Conservation (phyloP, 2,329 filamentous ascomycete species). For the Tympanopsis confertula region DNA sequence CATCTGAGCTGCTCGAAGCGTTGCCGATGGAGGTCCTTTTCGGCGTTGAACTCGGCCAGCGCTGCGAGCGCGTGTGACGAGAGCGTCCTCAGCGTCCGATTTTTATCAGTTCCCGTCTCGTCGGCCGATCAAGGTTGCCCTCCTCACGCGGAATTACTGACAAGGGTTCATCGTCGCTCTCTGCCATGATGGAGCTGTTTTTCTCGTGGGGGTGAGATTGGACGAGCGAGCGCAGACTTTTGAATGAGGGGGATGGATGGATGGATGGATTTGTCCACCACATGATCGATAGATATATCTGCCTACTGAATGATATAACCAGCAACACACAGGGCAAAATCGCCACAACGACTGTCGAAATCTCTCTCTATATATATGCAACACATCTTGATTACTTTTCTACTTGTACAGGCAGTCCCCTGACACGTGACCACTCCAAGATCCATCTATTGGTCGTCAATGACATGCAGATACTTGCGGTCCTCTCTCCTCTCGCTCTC, state of each 20-base stretch:
- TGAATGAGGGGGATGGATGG: too few relatives aligned
- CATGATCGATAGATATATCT: too few relatives aligned
- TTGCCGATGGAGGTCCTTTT: conserved; percentile 55
- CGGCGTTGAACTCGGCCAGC: conserved; percentile 63
- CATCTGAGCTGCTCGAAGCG: conserved; percentile 58
- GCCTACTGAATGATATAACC: too few relatives aligned
- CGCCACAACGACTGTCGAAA: too few relatives aligned
- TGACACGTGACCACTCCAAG: too few relatives aligned
- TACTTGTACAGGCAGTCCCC: too few relatives aligned
- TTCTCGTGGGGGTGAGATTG: background rate
- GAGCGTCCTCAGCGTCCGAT: conserved; percentile 36
- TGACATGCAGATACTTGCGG: conserved; percentile 91
- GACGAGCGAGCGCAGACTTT: too few relatives aligned
- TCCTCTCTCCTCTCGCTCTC: conserved; percentile 91
- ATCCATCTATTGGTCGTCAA: conserved; percentile 76
- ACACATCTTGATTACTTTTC: too few relatives aligned
- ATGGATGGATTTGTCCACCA: too few relatives aligned
- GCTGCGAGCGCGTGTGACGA: conserved; percentile 55
- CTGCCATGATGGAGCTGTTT: conserved; percentile 9
- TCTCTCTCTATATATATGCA: too few relatives aligned
- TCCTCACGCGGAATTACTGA: conserved; percentile 16
- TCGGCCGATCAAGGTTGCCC: background rate
- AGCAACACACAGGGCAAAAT: too few relatives aligned
- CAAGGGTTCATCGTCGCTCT: conserved; percentile 36
- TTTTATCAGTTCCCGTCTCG: background rate